phyloP scores from a whole-genome alignment of 2,329 filamentous ascomycete genomes.

The Alternaria brassicae region DNA sequence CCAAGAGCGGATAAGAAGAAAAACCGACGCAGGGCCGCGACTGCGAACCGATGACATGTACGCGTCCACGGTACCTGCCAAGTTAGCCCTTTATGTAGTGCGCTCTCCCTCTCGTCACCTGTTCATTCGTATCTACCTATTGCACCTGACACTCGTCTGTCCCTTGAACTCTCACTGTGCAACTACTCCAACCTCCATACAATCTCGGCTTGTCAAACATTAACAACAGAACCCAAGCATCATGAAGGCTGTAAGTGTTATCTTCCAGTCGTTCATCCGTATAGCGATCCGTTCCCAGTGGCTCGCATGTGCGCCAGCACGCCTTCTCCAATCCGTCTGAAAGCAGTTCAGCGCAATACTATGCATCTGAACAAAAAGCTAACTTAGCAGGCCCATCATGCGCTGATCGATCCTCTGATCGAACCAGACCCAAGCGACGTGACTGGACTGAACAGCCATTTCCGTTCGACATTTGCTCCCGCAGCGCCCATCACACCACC shows the following conservation, averaged over 20 bases:
- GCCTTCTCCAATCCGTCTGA: neutral
- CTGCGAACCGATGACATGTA: slow-evolving; percentile 36
- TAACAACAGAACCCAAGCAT: slow-evolving; percentile 3
- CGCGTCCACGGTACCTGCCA: slow-evolving; percentile 47
- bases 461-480: slow-evolving; percentile 56
- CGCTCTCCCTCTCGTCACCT: slow-evolving; percentile 23
- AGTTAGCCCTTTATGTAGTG: slow-evolving; percentile 32
- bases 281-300: neutral
- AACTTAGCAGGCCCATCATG: slow-evolving; percentile 64
- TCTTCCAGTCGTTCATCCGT: neutral
- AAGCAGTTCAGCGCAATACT: neutral
- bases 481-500: slow-evolving; percentile 44
- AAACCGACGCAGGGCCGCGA: slow-evolving; percentile 27
- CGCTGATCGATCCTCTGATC: slow-evolving; percentile 73
- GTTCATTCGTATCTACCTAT: slow-evolving; percentile 14
- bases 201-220: neutral
- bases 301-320: neutral
- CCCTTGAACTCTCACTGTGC: slow-evolving; percentile 3
- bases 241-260: slow-evolving; percentile 20
- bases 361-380: neutral
- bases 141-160: slow-evolving; percentile 3
- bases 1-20: slow-evolving; percentile 13
- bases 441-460: slow-evolving; percentile 68
- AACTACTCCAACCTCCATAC: neutral
- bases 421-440: slow-evolving; percentile 72